Conservation (phyloP, 257 asterid genomes). For the Petunia axillaris region DNA sequence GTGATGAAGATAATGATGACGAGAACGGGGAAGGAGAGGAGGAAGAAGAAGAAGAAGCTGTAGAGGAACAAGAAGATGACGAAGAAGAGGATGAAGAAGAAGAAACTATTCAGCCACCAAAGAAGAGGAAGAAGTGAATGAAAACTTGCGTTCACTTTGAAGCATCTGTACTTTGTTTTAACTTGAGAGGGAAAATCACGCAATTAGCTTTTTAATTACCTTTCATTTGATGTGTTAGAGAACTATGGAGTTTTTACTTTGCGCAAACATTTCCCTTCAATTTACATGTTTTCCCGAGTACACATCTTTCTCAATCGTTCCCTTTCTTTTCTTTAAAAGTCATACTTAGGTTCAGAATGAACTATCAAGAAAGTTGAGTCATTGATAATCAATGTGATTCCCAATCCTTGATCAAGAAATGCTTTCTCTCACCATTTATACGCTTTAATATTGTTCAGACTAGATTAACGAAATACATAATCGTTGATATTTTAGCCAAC, state of each 20-base stretch:
- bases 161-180: not conserved
- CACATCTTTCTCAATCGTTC: no score
- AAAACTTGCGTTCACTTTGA: not conserved
- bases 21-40: slow-evolving; percentile 35
- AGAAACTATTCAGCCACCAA: slow-evolving; percentile 75
- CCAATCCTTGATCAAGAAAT: no score
- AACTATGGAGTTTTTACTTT: not conserved
- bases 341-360: not conserved
- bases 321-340: not conserved
- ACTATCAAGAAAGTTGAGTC: not conserved
- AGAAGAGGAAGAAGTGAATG: slow-evolving; percentile 79
- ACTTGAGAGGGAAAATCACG: not conserved
- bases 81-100: slow-evolving; percentile 62
- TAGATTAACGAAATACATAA: not conserved
- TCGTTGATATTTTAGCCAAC: not conserved
- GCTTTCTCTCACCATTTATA: no score
- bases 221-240: slow-evolving; percentile 30
- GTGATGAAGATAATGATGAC: slow-evolving; percentile 32
- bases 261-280: slow-evolving; percentile 10
- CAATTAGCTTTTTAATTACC: slow-evolving; percentile 15
- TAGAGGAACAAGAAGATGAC: slow-evolving; percentile 39
- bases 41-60: slow-evolving; percentile 31
- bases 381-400: not conserved
- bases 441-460: not conserved
- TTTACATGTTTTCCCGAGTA: not conserved